These are phyloP conservation scores for Guyanaporus albipodus DNA, from an alignment of 768 basidiomycete species.

Conservation along the genomic window DNA sequence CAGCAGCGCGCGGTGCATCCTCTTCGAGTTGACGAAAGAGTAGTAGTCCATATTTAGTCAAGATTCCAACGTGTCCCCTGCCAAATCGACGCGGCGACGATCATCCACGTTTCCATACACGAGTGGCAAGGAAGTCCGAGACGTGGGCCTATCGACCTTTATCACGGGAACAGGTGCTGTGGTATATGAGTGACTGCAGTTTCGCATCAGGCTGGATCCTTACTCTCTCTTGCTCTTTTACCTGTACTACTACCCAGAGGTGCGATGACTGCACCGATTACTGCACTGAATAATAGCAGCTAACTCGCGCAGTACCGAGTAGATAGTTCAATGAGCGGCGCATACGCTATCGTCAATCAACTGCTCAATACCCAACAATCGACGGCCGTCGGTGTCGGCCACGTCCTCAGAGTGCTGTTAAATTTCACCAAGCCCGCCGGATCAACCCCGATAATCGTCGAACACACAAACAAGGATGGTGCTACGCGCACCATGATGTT, in stretches of 20 bases:
- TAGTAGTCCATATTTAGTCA: too few species aligned
- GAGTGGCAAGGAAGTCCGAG: slow-evolving; percentile 36
- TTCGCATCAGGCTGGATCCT: too few species aligned
- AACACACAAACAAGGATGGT: slow-evolving; percentile 5
- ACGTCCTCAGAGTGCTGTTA: slow-evolving; percentile 50
- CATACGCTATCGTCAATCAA: slow-evolving; percentile 4
- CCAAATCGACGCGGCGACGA: slow-evolving; percentile 8
- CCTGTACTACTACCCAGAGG: background rate
- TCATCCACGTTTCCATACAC: slow-evolving; percentile 42
- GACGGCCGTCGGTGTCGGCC: slow-evolving; percentile 35
- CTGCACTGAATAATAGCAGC: background rate
- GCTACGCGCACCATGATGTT: slow-evolving; percentile 6
- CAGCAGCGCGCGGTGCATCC: too few species aligned
- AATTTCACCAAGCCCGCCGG: slow-evolving; percentile 2
- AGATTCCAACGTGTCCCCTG: too few species aligned
- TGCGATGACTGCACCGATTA: background rate
- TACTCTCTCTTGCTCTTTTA: slow-evolving; percentile 27
- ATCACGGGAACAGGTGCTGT: background rate
- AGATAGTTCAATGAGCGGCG: slow-evolving; percentile 7
- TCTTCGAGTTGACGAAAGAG: too few species aligned
- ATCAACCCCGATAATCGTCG: slow-evolving; percentile 1
- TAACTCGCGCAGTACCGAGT: background rate
- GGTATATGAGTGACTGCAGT: background rate
- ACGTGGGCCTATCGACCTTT: background rate
- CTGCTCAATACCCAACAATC: background rate